Conservation (phyloP, 306 rosid genomes). For the Begonia masoniana region DNA sequence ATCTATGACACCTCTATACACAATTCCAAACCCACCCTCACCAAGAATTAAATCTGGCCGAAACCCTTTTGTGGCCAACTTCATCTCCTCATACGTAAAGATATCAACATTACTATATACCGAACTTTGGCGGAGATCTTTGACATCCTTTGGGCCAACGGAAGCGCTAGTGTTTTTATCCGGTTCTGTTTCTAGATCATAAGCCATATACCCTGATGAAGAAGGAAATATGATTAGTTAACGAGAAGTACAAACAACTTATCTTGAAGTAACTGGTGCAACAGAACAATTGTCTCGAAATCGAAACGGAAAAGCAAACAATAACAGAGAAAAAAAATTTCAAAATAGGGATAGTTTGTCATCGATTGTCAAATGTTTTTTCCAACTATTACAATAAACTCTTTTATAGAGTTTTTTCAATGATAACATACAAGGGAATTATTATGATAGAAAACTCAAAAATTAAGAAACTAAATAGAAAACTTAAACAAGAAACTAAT, state of each 20-base stretch:
- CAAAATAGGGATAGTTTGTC: too few species aligned
- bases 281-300: neutral
- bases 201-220: neutral
- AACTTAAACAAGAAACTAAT: too few species aligned
- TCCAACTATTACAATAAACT: too few species aligned
- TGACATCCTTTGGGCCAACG: conserved; percentile 41
- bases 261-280: neutral
- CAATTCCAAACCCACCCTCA: conserved; percentile 97
- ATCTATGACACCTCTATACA: conserved; percentile 80
- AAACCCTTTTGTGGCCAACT: conserved; percentile 61
- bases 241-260: neutral
- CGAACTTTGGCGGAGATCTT: conserved; percentile 59
- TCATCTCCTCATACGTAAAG: conserved; percentile 61
- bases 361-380: too few species aligned
- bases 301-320: neutral
- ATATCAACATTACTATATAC: conserved; percentile 56
- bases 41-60: conserved; percentile 82
- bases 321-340: too few species aligned
- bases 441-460: too few species aligned
- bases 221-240: neutral
- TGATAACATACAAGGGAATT: too few species aligned
- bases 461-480: too few species aligned
- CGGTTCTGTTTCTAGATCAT: neutral
- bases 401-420: too few species aligned
- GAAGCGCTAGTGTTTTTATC: conserved; percentile 8